phyloP scores from a whole-genome alignment of 352 stramenopile genomes.

The Phytopythium oedochilum region DNA sequence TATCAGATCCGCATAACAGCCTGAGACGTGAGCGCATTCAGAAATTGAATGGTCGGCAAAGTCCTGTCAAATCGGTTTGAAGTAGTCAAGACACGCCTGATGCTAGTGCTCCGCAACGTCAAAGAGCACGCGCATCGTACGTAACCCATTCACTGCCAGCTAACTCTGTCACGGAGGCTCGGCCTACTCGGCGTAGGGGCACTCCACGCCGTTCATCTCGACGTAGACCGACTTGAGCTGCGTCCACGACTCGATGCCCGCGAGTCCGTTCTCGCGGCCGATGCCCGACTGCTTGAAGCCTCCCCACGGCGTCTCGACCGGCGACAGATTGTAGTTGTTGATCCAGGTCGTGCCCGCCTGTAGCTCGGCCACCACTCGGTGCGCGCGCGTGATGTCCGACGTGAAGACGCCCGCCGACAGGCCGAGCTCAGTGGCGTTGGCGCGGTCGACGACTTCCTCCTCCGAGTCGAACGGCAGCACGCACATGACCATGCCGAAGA shows the following conservation, averaged over 20 bases:
- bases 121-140: too few species aligned
- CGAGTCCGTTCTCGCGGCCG: constrained; percentile 89
- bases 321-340: constrained; percentile 90
- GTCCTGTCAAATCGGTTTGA: too few species aligned
- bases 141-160: too few species aligned
- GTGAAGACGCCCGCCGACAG: constrained; percentile 86
- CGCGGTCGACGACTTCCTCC: constrained; percentile 70
- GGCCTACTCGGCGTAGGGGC: constrained; percentile 60
- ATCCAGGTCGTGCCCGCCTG: constrained; percentile 83
- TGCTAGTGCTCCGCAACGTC: too few species aligned
- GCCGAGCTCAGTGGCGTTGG: constrained; percentile 79
- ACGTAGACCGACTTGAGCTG: constrained; percentile 89
- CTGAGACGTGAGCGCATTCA: too few species aligned
- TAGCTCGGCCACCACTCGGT: constrained; percentile 64
- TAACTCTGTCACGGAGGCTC: too few species aligned
- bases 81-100: too few species aligned
- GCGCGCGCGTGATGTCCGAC: constrained; percentile 71
- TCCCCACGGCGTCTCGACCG: constrained; percentile 85
- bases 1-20: too few species aligned
- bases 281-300: constrained; percentile 90
- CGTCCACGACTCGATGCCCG: constrained; percentile 85
- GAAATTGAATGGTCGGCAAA: too few species aligned
- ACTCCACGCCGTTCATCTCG: constrained; percentile 73
- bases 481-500: constrained; percentile 83
- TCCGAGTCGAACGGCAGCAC: constrained; percentile 74